Conservation (phyloP, 1,284 basidiomycete genomes). For the Papiliotrema nemorosa region DNA sequence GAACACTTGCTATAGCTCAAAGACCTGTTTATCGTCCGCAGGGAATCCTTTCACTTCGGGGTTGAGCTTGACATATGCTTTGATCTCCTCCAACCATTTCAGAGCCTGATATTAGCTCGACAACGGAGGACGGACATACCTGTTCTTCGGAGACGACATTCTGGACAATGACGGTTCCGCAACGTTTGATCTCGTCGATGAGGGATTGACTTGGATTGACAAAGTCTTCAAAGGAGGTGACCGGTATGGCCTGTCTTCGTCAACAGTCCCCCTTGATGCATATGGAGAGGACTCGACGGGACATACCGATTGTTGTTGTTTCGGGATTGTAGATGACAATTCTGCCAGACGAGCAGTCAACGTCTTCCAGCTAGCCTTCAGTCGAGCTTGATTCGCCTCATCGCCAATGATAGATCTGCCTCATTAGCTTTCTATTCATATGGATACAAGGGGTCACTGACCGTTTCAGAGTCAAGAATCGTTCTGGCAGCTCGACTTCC, state of each 20-base stretch:
- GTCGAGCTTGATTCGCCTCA: conserved; percentile 50
- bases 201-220: conserved; percentile 51
- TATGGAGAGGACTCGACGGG: neutral
- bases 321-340: conserved; percentile 53
- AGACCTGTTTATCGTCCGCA: conserved; percentile 64
- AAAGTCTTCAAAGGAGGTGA: conserved; percentile 56
- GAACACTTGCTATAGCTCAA: conserved; percentile 59
- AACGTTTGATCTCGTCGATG: conserved; percentile 54
- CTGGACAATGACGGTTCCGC: conserved; percentile 61
- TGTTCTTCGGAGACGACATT: conserved; percentile 58
- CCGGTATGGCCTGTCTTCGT: conserved; percentile 57
- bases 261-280: neutral
- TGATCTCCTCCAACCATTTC: conserved; percentile 59
- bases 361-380: conserved; percentile 58
- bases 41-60: conserved; percentile 59
- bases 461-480: conserved; percentile 62
- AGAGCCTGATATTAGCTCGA: conserved; percentile 46
- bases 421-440: neutral
- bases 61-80: conserved; percentile 59
- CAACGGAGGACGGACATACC: conserved; percentile 28
- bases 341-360: conserved; percentile 56
- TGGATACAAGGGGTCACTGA: conserved; percentile 39
- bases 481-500: conserved; percentile 53
- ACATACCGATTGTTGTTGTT: conserved; percentile 46
- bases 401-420: conserved; percentile 32